These are phyloP conservation scores for Juglanconis oblonga DNA, from an alignment of 2,329 filamentous ascomycete genomes.

Conservation along the genomic window DNA sequence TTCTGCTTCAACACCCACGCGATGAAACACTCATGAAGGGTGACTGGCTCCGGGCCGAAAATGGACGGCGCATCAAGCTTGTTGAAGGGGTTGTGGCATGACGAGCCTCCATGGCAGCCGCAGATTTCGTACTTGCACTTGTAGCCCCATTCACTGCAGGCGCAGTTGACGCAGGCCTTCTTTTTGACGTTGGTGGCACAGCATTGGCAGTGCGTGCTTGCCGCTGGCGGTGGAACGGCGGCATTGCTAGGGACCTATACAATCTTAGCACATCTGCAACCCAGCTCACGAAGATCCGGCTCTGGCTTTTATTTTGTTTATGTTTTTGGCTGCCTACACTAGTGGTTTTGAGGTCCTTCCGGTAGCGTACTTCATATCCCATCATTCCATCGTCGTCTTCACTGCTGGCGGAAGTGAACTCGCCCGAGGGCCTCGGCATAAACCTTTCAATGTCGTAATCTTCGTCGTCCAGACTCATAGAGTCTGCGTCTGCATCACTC, in stretches of 20 bases:
- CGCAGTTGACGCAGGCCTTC: background rate
- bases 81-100: slow-evolving; percentile 8
- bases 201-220: background rate
- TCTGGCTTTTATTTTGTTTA: too few relatives aligned
- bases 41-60: slow-evolving; percentile 2
- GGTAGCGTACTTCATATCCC: background rate
- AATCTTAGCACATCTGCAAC: background rate
- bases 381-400: background rate
- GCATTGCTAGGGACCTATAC: background rate
- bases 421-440: background rate
- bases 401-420: background rate
- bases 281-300: background rate
- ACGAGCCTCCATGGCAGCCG: background rate
- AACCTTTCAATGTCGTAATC: background rate
- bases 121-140: slow-evolving; percentile 1
- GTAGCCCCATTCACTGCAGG: slow-evolving; percentile 5
- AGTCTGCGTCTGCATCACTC: slow-evolving; percentile 2
- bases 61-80: slow-evolving; percentile 3
- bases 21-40: slow-evolving; percentile 13
- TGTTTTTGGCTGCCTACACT: background rate
- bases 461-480: slow-evolving; percentile 5
- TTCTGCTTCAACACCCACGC: slow-evolving; percentile 2
- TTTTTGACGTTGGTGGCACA: background rate
- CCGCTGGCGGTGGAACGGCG: background rate
- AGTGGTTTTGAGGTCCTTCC: background rate